Base-by-base conservation (phyloP, 768 basidiomycete species). In the Macrocybe gigantea region DNA sequence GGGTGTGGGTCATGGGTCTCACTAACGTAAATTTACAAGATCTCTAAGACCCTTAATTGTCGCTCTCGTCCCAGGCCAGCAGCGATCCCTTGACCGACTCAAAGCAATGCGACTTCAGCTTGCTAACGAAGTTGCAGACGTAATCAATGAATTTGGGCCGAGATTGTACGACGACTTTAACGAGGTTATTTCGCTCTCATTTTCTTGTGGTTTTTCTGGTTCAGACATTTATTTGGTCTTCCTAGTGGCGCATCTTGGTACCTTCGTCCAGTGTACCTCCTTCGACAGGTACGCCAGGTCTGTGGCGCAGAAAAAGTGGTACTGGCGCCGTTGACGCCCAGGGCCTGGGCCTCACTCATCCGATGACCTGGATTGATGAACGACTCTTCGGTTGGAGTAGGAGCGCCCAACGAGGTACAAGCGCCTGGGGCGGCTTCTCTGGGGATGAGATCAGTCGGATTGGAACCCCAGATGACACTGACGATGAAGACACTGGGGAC, bases 281-380 rank as follows among this genome's bases (percentile, higher is more conserved):
- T 2, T 90, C 90, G 0, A 80, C 79, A 39, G 80, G 80, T 11
- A 77, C 78, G 5, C 78, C 84, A 9, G 89, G 88, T 6, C 60
- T 92, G 41, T 88, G 88, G 80, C 75, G 83, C 49, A 71, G 91
- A 32, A 92, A 89, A 67, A 88, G 83, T 56, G 80, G 83, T 33
- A 83, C 79, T 37, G 88, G 87, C 22, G 87, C 85, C 33, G 83
- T 89, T n/a, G 88, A 89, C 61, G 86, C 85, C 0, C 88, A 91
- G 67, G 88, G 88, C 38, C 80, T 85, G 44, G 77, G 91, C 30
- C 74, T 94, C 33, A 87, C 82, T 10, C 92, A 96, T 65, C 93
- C 93, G 0, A 93, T 95, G 87, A 83, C 86, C 10, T 95, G 92
- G 92, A 77, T 95, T 11, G 93, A 96, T 63, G 93, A 95, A 65